Percentiles rank a stretch among this genome's conserved stretches.
phyloP scores from a whole-genome alignment of 805 yeast genomes.

The Lipomyces starkeyi region DNA sequence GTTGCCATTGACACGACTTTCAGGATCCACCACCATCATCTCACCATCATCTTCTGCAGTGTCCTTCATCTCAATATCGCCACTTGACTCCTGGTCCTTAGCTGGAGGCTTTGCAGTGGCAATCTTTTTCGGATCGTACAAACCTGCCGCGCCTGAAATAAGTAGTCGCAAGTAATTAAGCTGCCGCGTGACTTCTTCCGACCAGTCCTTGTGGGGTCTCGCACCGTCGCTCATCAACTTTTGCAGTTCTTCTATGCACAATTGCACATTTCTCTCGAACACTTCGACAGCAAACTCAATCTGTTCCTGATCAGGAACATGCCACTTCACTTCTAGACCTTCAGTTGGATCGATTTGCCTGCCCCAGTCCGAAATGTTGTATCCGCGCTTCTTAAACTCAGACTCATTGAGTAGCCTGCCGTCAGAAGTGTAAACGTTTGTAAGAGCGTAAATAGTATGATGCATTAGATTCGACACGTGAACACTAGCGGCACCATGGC shows the following conservation, averaged over 20 bases:
- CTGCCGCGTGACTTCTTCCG: conserved; percentile 63
- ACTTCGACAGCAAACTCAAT: conserved; percentile 65
- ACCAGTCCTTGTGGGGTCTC: conserved; percentile 29
- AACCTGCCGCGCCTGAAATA: conserved; percentile 69
- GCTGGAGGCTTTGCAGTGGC: conserved; percentile 8
- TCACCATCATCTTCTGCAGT: conserved; percentile 5
- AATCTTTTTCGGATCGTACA: conserved; percentile 68
- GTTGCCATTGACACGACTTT: neutral
- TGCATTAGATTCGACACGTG: conserved; percentile 69
- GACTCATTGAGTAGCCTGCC: conserved; percentile 31
- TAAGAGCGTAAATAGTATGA: conserved; percentile 66
- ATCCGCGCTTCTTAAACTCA: conserved; percentile 19
- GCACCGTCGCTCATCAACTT: conserved; percentile 49
- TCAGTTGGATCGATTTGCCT: conserved; percentile 36
- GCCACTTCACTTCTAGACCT: conserved; percentile 70
- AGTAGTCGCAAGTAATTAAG: conserved; percentile 64
- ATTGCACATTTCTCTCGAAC: conserved; percentile 56
- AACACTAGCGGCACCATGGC: conserved; percentile 70
- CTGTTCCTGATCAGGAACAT: conserved; percentile 63
- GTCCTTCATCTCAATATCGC: conserved; percentile 42
- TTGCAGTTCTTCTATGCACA: conserved; percentile 34
- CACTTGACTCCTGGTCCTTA: neutral
- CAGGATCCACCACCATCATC: conserved; percentile 37
- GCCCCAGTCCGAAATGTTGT: conserved; percentile 54
- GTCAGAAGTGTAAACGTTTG: conserved; percentile 53